phyloP scores from a whole-genome alignment of 306 rosid species.

The Cotoneaster glaucophyllus region DNA sequence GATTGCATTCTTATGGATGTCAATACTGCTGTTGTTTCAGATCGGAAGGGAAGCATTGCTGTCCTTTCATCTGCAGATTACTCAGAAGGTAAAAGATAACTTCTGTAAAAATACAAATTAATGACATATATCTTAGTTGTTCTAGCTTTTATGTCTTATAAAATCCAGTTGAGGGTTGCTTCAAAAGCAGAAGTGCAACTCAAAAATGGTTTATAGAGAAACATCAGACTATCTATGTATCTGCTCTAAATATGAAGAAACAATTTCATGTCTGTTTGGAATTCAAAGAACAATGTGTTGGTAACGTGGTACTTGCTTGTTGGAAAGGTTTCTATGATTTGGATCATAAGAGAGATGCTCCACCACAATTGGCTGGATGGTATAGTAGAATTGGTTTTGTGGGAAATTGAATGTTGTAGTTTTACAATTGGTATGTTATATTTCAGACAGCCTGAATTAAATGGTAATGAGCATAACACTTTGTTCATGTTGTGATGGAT shows the following conservation, averaged over 20 bases:
- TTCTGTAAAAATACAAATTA: background rate
- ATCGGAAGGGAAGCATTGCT: constrained; percentile 89
- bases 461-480: background rate
- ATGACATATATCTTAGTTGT: background rate
- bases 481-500: background rate
- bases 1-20: constrained; percentile 83
- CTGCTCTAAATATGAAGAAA: background rate
- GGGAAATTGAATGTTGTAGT: background rate
- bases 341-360: background rate
- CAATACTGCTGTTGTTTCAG: constrained; percentile 85
- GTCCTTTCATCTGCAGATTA: constrained; percentile 66
- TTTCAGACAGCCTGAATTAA: background rate
- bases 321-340: background rate
- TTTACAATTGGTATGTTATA: background rate
- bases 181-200: background rate
- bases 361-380: background rate
- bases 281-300: too few species aligned
- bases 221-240: background rate
- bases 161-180: background rate
- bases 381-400: background rate
- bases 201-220: background rate
- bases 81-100: constrained; percentile 53
- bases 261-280: background rate
- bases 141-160: background rate
- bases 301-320: background rate